Evolutionary conservation across 768 basidiomycete genomes (phyloP).

Genomic region (Hydnomerulius pinastri): DNA sequence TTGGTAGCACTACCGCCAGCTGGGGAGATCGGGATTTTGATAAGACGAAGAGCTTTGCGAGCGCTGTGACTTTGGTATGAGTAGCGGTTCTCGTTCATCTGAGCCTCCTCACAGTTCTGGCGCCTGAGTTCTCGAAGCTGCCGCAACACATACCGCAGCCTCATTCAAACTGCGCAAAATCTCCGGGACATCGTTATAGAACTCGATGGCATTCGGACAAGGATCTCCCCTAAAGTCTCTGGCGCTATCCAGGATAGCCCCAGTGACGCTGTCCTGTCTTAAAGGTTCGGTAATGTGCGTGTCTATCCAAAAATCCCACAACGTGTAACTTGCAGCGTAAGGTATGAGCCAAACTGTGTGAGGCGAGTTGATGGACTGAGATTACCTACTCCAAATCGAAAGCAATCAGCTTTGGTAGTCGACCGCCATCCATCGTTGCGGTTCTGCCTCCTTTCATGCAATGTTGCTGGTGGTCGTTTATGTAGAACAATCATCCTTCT

Average conservation of each 20-base stretch:
- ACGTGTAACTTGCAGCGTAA: slow-evolving; percentile 63
- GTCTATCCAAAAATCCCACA: slow-evolving; percentile 90
- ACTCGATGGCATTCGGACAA: slow-evolving; percentile 47
- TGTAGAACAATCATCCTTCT: neutral
- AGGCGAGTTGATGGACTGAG: slow-evolving; percentile 4
- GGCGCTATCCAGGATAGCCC: slow-evolving; percentile 26
- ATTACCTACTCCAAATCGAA: slow-evolving; percentile 77
- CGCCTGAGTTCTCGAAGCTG: slow-evolving; percentile 73
- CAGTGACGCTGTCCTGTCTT: slow-evolving; percentile 38
- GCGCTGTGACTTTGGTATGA: slow-evolving; percentile 50
- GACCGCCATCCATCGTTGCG: slow-evolving; percentile 18
- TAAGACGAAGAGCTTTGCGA: slow-evolving; percentile 65
- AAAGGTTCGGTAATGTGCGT: slow-evolving; percentile 68
- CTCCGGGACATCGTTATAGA: slow-evolving; percentile 76
- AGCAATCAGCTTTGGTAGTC: slow-evolving; percentile 65
- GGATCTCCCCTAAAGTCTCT: no score
- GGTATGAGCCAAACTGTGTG: slow-evolving; percentile 1
- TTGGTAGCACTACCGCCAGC: slow-evolving; percentile 26
- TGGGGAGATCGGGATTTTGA: slow-evolving; percentile 48
- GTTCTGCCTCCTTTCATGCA: neutral
- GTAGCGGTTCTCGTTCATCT: neutral
- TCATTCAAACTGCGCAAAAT: slow-evolving; percentile 63
- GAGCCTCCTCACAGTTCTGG: slow-evolving; percentile 57
- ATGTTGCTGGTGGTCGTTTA: neutral
- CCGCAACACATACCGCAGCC: slow-evolving; percentile 59